A percentile compares a stretch with the other conserved stretches of the same genome.
Conservation (phyloP, 2,329 filamentous ascomycete species). For the Ciborinia camelliae region DNA sequence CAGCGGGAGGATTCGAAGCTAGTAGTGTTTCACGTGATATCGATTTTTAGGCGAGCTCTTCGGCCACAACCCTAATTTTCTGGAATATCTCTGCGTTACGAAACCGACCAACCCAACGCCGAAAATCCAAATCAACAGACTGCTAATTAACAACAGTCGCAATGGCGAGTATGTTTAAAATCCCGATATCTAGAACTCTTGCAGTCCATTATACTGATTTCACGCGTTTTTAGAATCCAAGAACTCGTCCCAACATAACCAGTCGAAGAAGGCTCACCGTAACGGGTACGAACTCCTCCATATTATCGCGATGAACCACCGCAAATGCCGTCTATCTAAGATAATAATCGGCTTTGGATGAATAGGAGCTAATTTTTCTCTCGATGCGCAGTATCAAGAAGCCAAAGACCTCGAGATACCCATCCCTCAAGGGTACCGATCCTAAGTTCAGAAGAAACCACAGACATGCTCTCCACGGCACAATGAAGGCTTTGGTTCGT, state of each 20-base stretch:
- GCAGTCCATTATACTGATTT: constrained; percentile 8
- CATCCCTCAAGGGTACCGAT: constrained; percentile 96
- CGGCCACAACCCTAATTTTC: background rate
- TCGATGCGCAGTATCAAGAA: constrained; percentile 87
- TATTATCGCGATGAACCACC: background rate
- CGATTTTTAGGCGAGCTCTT: constrained; percentile 8
- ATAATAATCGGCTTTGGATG: background rate
- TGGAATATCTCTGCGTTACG: background rate
- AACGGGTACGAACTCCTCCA: constrained; percentile 77
- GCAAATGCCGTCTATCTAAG: background rate
- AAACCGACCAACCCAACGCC: constrained; percentile 12
- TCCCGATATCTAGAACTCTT: background rate
- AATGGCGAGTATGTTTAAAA: constrained; percentile 21
- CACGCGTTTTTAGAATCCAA: constrained; percentile 71
- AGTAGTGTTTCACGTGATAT: background rate
- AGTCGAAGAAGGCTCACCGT: constrained; percentile 89
- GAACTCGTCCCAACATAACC: constrained; percentile 62
- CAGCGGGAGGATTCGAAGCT: background rate
- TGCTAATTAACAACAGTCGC: constrained; percentile 20
- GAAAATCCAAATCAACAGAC: constrained; percentile 12
- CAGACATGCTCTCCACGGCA: constrained; percentile 98
- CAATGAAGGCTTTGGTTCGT: constrained; percentile 86
- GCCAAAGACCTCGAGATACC: constrained; percentile 98
- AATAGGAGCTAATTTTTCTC: constrained; percentile 14
- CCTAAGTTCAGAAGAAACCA: constrained; percentile 99